These are phyloP conservation scores for Alternaria hordeiaustralica DNA, from an alignment of 2,329 filamentous ascomycete species.

Conservation along the genomic window DNA sequence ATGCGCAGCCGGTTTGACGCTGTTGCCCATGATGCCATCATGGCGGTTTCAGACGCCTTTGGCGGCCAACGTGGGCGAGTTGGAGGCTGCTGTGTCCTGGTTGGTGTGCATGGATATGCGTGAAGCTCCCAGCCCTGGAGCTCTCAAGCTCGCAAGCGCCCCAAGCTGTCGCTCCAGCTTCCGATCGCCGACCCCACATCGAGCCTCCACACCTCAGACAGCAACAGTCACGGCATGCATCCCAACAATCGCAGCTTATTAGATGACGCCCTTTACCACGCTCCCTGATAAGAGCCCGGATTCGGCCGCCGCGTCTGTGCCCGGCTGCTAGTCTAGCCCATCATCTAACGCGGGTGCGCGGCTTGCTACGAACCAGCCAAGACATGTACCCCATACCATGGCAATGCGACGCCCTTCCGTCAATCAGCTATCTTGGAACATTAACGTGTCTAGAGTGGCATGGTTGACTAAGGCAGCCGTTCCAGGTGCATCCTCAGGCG, in stretches of 20 bases:
- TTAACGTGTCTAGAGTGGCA: conserved; percentile 11
- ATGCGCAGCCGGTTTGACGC: conserved; percentile 34
- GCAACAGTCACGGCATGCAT: conserved; percentile 32
- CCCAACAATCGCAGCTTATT: conserved; percentile 31
- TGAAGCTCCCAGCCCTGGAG: conserved; percentile 9
- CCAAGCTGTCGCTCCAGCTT: conserved; percentile 14
- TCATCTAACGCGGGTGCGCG: conserved; percentile 24
- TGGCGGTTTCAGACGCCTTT: conserved; percentile 41
- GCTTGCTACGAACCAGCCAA: conserved; percentile 10
- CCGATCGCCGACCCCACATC: conserved; percentile 28
- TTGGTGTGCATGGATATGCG: conserved; percentile 10
- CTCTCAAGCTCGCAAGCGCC: conserved; percentile 9
- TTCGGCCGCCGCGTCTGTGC: conserved; percentile 30
- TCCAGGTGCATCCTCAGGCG: conserved; percentile 1
- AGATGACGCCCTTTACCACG: conserved; percentile 25
- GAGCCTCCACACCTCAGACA: conserved; percentile 29
- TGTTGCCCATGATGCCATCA: conserved; percentile 39
- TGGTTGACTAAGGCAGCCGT: conserved; percentile 5
- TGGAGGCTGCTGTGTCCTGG: conserved; percentile 34
- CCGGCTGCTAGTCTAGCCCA: conserved; percentile 22
- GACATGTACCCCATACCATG: conserved; percentile 15
- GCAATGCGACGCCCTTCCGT: conserved; percentile 11
- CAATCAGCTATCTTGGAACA: conserved; percentile 18
- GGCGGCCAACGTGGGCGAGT: conserved; percentile 42
- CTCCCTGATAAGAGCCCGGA: conserved; percentile 37